Evolutionary conservation across 805 yeast species (phyloP).

Genomic region (Starmerella riodocensis): DNA sequence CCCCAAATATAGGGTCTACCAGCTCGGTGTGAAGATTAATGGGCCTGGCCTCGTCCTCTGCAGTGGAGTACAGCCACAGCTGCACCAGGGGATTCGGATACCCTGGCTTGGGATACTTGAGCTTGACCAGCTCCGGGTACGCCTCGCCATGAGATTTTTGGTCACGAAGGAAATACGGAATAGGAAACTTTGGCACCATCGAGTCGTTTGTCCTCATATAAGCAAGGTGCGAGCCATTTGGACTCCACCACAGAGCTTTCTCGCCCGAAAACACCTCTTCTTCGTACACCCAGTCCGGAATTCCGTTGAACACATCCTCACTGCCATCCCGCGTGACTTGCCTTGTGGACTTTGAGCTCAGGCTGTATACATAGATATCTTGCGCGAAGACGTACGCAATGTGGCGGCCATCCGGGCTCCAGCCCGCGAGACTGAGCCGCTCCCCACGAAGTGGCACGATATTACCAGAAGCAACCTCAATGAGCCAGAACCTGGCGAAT

Average conservation of each 20-base stretch:
- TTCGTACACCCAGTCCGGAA: conserved; percentile 91
- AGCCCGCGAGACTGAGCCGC: conserved; percentile 42
- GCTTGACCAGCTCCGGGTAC: conserved; percentile 47
- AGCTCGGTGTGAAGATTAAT: conserved; percentile 9
- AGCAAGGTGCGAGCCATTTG: conserved; percentile 49
- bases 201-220: conserved; percentile 62
- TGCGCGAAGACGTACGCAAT: conserved; percentile 58
- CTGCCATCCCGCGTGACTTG: conserved; percentile 63
- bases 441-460: conserved; percentile 25
- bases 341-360: conserved; percentile 23
- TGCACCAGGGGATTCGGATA: conserved; percentile 56
- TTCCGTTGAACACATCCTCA: conserved; percentile 62
- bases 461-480: conserved; percentile 33
- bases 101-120: conserved; percentile 82
- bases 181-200: conserved; percentile 53
- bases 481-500: conserved; percentile 47
- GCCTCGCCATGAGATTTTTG: not conserved
- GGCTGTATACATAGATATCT: conserved; percentile 45
- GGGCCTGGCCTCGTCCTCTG: conserved; percentile 17
- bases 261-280: conserved; percentile 71
- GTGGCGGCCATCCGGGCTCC: conserved; percentile 60
- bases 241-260: conserved; percentile 79
- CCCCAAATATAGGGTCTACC: conserved; percentile 43
- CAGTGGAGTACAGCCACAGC: conserved; percentile 35
- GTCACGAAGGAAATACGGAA: conserved; percentile 44